Evolutionary conservation across 495 filamentous ascomycete genomes (phyloP).

Genomic region (Xylaria nigripes): DNA sequence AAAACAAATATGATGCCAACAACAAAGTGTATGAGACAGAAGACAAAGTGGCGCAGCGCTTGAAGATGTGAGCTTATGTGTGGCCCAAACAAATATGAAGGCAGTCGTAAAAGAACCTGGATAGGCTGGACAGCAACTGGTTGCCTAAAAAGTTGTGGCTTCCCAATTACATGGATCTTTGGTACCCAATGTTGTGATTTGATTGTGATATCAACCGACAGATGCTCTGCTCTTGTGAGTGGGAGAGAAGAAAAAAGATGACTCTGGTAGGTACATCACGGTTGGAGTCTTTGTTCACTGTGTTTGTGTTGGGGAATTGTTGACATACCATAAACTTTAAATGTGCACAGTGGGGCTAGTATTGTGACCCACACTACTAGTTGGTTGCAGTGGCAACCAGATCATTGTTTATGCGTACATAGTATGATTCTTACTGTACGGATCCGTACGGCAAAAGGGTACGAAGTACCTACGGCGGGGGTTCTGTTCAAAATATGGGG

Average conservation of each 20-base stretch:
- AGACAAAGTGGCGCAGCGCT: not conserved
- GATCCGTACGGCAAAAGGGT: too few species aligned
- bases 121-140: not conserved
- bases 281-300: not conserved
- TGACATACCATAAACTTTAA: not conserved
- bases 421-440: not conserved
- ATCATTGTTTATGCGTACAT: not conserved
- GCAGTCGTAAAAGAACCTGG: not conserved
- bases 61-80: not conserved
- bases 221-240: not conserved
- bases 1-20: not conserved
- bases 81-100: not conserved
- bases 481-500: not conserved
- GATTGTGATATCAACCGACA: too few species aligned
- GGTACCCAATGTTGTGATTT: not conserved
- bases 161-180: not conserved
- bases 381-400: constrained; percentile 13
- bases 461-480: not conserved
- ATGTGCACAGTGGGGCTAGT: constrained; percentile 3
- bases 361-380: not conserved
- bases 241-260: not conserved
- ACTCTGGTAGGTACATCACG: not conserved
- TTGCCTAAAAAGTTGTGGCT: not conserved
- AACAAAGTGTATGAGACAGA: not conserved
- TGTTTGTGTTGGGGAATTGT: constrained; percentile 10